Conservation (phyloP, 768 basidiomycete species). For the Suillus americanus region DNA sequence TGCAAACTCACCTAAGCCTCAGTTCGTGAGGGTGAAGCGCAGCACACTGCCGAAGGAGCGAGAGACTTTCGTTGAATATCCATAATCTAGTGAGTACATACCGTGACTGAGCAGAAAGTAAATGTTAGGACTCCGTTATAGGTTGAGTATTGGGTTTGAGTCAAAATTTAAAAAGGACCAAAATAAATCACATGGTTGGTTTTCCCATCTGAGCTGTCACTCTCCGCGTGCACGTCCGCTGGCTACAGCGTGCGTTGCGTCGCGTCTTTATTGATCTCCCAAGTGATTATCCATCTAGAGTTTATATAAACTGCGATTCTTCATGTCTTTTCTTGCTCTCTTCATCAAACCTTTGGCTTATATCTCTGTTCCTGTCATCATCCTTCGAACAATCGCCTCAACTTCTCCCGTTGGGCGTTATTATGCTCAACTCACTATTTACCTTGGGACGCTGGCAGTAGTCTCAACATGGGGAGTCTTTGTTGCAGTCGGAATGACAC, state of each 20-base stretch:
- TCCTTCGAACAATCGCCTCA: conserved; percentile 60
- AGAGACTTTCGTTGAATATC: too few relatives aligned
- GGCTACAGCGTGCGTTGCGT: conserved; percentile 25
- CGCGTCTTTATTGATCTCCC: conserved; percentile 12
- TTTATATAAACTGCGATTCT: conserved; percentile 9
- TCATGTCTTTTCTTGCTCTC: conserved; percentile 63
- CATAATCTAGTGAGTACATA: too few relatives aligned
- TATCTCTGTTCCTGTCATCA: conserved; percentile 67
- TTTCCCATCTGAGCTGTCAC: conserved; percentile 30
- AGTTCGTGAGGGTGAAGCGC: neutral
- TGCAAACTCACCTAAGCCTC: neutral
- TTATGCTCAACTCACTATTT: conserved; percentile 72
- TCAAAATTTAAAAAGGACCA: conserved; percentile 11
- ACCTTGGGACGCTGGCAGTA: conserved; percentile 66
- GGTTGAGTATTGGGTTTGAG: neutral
- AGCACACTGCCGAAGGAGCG: neutral
- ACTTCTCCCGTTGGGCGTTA: conserved; percentile 60
- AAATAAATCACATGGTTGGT: conserved; percentile 7
- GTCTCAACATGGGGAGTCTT: conserved; percentile 74
- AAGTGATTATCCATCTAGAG: conserved; percentile 17
- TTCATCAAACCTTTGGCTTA: conserved; percentile 75
- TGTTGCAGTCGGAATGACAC: conserved; percentile 61
- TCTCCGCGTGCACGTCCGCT: conserved; percentile 20
- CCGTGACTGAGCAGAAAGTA: too few relatives aligned
- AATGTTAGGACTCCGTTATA: too few relatives aligned